Base-by-base conservation (phyloP, 179 eudicot genomes). In the Monotropa hypopitys region DNA sequence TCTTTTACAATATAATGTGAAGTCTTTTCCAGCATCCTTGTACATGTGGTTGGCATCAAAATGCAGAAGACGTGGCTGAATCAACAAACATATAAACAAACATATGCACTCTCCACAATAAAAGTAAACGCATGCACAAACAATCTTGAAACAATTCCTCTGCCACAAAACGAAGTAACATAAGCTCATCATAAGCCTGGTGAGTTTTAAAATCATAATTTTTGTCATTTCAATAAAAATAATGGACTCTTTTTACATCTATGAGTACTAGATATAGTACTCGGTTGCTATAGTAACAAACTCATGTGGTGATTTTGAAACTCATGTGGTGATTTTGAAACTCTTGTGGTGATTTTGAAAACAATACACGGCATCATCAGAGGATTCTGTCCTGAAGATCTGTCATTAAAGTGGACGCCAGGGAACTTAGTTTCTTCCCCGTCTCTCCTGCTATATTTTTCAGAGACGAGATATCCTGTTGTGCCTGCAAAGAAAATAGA, bases 371-470 rank as follows among this genome's bases (percentile, higher is more conserved):
- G 23, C 51, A 42, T 56, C 26, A 70, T 88, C 82, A 89, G 75
- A 94, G 96, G 75, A 91, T 80, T 85, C 97, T 85, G 80, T 94
- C 98, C 87, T 94, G 94, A 69, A 94, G 80, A 85, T 92, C 97
- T 11, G 87, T 83, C 78, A 92, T 84, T 71, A 94, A 77, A 38
- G 84, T 86, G 59, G 97, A 92, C 4, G 97, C 98, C 61, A 94
- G 46, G 46, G 93, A 85, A 82, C 90, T 83, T 1, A 94, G 85
- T 83, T 90, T 94, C 87, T 90, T 94, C 80, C 98, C 97, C 3
- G 98, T 90, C 84, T 94, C 98, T 76, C 98, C 98, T 0, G 98
- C 98, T 38, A 94, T 94, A 76, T 87, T 89, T 86, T 90, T 94
- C 73, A 94, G 85, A 20, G 98, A 94, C 11, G 98, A 90, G 65